phyloP scores from a whole-genome alignment of 768 basidiomycete genomes.

The Kwoniella newhampshirensis region DNA sequence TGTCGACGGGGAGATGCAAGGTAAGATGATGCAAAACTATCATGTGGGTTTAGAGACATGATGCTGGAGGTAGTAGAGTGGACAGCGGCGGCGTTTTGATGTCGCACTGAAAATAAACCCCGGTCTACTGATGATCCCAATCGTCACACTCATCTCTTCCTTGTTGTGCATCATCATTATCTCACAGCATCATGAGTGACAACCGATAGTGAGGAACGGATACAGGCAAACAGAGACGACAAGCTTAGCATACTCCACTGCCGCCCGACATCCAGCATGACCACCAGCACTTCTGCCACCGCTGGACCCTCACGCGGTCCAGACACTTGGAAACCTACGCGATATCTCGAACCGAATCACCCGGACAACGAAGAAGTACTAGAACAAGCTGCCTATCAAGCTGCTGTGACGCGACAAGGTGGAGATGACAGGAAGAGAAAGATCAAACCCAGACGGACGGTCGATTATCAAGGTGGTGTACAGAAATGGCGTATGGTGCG shows the following conservation, averaged over 20 bases:
- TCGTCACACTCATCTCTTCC: neutral
- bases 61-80: no score
- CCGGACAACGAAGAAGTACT: slow-evolving; percentile 75
- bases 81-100: no score
- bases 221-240: neutral
- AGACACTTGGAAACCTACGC: slow-evolving; percentile 67
- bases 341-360: slow-evolving; percentile 66
- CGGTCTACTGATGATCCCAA: neutral
- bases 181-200: neutral
- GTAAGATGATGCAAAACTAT: no score
- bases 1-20: no score
- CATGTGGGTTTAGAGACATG: no score
- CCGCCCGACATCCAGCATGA: neutral
- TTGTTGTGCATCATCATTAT: neutral
- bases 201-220: neutral
- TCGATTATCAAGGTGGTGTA: slow-evolving; percentile 88
- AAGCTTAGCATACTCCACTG: neutral
- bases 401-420: slow-evolving; percentile 65
- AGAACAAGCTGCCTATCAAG: slow-evolving; percentile 72
- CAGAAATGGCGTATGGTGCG: slow-evolving; percentile 81
- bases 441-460: slow-evolving; percentile 86
- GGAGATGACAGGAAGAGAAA: slow-evolving; percentile 64
- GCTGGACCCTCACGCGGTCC: slow-evolving; percentile 40
- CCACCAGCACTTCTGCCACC: neutral
- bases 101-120: neutral